Evolutionary conservation across 2,329 filamentous ascomycete genomes (phyloP).

Genomic region (Pestalotiopsis fici): DNA sequence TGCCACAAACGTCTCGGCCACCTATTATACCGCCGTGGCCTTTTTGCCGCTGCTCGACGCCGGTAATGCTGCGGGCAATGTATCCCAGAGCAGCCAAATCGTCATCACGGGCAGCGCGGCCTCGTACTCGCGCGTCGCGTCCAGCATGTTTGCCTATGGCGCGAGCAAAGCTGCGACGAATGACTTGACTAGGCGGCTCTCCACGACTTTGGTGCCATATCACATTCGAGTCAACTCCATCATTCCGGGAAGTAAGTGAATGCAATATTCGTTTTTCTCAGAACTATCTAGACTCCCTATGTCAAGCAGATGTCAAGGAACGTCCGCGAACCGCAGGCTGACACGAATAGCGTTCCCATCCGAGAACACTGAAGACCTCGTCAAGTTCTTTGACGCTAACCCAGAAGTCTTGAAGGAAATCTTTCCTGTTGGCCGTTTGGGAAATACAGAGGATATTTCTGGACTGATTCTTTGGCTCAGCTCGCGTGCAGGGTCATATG

Average conservation of each 20-base stretch:
- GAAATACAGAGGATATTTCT: not conserved
- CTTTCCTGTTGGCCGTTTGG: not conserved
- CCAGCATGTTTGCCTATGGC: not conserved
- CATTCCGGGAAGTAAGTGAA: not conserved
- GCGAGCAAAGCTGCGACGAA: not conserved
- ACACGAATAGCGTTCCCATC: not conserved
- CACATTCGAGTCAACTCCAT: not conserved
- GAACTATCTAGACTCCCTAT: too few species aligned
- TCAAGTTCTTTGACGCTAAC: not conserved
- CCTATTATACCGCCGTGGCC: not conserved
- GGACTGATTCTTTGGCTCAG: not conserved
- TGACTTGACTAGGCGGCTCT: not conserved
- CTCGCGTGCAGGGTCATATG: not conserved
- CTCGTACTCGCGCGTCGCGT: not conserved
- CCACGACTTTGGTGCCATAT: not conserved
- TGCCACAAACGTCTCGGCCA: not conserved
- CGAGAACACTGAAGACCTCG: not conserved
- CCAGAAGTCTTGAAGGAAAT: not conserved
- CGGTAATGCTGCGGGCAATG: not conserved
- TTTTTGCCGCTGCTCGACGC: not conserved
- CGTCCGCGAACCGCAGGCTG: not conserved
- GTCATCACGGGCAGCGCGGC: not conserved
- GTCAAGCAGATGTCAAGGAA: too few species aligned
- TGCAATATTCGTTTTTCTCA: too few species aligned
- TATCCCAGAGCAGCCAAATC: not conserved